A percentile compares a stretch with the other conserved stretches of the same genome.
These are phyloP conservation scores for Leccinum subrobustum DNA, from an alignment of 1,284 basidiomycete genomes.

Conservation along the genomic window DNA sequence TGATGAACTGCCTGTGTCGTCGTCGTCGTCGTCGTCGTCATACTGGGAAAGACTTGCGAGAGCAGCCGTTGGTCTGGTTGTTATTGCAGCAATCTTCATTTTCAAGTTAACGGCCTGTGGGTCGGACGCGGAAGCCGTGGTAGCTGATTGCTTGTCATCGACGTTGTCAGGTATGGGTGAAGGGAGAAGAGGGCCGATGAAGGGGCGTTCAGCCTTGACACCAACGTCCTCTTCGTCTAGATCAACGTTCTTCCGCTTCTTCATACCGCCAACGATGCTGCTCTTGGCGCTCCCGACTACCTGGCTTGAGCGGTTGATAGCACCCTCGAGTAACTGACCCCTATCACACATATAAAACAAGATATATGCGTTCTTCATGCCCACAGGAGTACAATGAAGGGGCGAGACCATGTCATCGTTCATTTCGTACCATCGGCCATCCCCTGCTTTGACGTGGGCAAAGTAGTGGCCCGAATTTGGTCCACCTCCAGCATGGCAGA, in stretches of 20 bases:
- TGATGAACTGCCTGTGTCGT: slow-evolving; percentile 36
- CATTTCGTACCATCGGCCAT: slow-evolving; percentile 86
- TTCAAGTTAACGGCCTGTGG: slow-evolving; percentile 62
- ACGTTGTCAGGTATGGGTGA: slow-evolving; percentile 34
- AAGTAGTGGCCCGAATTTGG: slow-evolving; percentile 97
- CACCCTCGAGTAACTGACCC: slow-evolving; percentile 67
- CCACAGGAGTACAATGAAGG: slow-evolving; percentile 45
- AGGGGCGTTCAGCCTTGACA: slow-evolving; percentile 46
- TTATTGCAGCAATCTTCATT: slow-evolving; percentile 57
- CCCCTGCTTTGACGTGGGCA: slow-evolving; percentile 75
- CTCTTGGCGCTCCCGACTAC: slow-evolving; percentile 28
- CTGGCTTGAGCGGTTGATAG: slow-evolving; percentile 39
- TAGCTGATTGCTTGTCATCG: slow-evolving; percentile 6
- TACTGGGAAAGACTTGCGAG: slow-evolving; percentile 54
- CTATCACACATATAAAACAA: slow-evolving; percentile 88
- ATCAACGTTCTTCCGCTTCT: slow-evolving; percentile 53
- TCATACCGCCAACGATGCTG: slow-evolving; percentile 56
- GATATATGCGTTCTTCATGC: slow-evolving; percentile 86
- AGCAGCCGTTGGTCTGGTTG: slow-evolving; percentile 38
- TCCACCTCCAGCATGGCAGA: slow-evolving; percentile 90
- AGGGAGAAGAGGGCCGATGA: slow-evolving; percentile 68
- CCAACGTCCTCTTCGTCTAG: slow-evolving; percentile 51
- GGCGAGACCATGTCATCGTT: slow-evolving; percentile 83
- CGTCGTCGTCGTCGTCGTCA: slow-evolving; percentile 42
- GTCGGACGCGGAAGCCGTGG: slow-evolving; percentile 35